Evolutionary conservation across 495 filamentous ascomycete genomes (phyloP), one percentile per base, ranked within the genome.

Genomic region (Umbilicaria muhlenbergii): DNA sequence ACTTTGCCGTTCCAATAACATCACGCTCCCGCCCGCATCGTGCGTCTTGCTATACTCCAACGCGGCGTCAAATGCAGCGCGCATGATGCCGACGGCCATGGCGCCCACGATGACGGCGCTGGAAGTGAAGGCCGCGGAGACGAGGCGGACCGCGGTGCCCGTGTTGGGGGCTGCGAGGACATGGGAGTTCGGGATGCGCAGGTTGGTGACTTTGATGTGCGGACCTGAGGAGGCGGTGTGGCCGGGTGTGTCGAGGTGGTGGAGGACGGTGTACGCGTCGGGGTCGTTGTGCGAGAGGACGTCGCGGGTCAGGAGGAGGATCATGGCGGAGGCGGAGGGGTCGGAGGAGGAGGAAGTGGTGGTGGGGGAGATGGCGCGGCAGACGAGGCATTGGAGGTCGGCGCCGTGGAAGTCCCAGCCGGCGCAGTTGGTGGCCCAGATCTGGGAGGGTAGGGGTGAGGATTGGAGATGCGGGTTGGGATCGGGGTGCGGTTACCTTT

Each of bases 311-410:
- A 74, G 59, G 4, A 71, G 39, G 8, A 75, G 55, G 39, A 74
- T 65, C 57, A 71, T 62, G 38, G 69, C 62, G 5, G 24, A 28
- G 24, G 24, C 58, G 11, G 44, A 50, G 3, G 64, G 66, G 19
- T 67, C 56, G 31, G 35, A 34, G 2, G 44, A 40, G 11, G 50
- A 38, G 2, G 47, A 45, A 11, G 48, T 37, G 2, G 44, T 36
- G 11, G 50, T 40, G 2, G 47, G 46, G 11, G 48, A 39, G 17
- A 55, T 43, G 2, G 44, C 52, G 6, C 69, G 64, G 49, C 70
- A 74, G 11, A 73, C 68, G 7, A 74, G 64, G 45, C 70, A 74
- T 38, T 64, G 62, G 5, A 76, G 54, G 17, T 70, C 68, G n/a
- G 66, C 65, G 8, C 71, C 71, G 43, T 57, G 51, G 41, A 60